Evolutionary conservation across 1,284 basidiomycete species (phyloP), one percentile per base, ranked within the genome.

Genomic region (Trichosporon sp.): DNA sequence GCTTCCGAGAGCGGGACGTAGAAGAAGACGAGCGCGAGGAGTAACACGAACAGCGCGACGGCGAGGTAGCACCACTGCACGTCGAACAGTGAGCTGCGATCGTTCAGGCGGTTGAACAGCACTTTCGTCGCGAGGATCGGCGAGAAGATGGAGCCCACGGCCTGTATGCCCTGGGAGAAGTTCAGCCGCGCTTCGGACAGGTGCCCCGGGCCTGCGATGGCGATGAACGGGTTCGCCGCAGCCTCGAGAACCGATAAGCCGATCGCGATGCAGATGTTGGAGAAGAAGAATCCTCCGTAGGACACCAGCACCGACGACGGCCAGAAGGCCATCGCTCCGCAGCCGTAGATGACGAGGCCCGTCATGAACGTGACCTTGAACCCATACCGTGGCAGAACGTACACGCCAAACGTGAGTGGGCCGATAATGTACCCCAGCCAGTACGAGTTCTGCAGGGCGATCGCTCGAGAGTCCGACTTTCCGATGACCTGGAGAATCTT

Each of bases 41-140:
- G 66, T 40, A 77, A 69, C 23, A 77, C 79, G 33, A 79, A 78
- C 3, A 80, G 69, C 3, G 77, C 70, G 1, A 80, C 74, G 11
- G 77, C 77, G 37, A 80, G 72, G 66, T 80, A 80, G 61, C 75
- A 78, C 78, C 78, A 80, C 63, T 80, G 78, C 4, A 78, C 72
- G 25, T 75, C 70, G 67, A 79, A 78, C 16, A 80, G 67, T 16
- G 65, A 65, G 6, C 46, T 49, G 8, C 68, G 63, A 10, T 68
- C 71, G 36, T 63, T 61, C 49, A 75, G 62, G 14, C 68, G 61
- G 7, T 49, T 62, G 67, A 80, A 78, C 14, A 80, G 58, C 14
- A 70, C 76, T 59, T 74, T 71, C 33, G 70, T 61, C 4, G 78
- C 76, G 11, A 79, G 65, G 36, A 80, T 73, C 4, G 76, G 73